Conservation (phyloP, 2,329 filamentous ascomycete species). For the Pyricularia sp. region DNA sequence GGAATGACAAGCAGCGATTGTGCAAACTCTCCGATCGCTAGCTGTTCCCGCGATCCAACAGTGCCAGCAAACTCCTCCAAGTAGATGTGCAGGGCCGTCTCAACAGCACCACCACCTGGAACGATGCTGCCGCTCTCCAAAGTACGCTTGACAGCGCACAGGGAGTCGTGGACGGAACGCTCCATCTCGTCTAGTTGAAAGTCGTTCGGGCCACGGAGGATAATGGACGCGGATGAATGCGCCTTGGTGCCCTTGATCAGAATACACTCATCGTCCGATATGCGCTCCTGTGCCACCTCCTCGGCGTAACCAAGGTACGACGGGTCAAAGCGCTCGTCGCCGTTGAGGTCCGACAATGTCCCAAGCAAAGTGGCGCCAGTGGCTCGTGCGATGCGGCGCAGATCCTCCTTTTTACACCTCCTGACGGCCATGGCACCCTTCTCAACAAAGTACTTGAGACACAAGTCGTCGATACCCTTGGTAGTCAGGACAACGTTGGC, state of each 20-base stretch:
- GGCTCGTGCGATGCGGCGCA: conserved; percentile 90
- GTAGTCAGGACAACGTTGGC: conserved; percentile 95
- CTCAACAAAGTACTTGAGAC: conserved; percentile 90
- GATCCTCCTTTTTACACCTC: conserved; percentile 96
- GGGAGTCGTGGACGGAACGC: conserved; percentile 91
- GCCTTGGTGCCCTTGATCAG: conserved; percentile 92
- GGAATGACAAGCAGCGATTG: conserved; percentile 90
- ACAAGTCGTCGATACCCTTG: conserved; percentile 96
- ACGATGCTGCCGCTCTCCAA: conserved; percentile 95
- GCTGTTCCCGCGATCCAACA: conserved; percentile 91
- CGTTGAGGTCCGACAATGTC: conserved; percentile 91
- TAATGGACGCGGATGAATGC: conserved; percentile 89
- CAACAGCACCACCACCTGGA: conserved; percentile 89
- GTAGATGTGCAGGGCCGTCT: conserved; percentile 99
- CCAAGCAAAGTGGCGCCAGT: conserved; percentile 89
- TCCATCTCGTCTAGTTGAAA: conserved; percentile 99
- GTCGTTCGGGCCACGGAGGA: conserved; percentile 91
- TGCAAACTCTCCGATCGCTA: conserved; percentile 95
- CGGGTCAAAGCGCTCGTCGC: conserved; percentile 91
- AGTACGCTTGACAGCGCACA: conserved; percentile 94
- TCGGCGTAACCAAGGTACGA: conserved; percentile 86
- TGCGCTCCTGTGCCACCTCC: conserved; percentile 95
- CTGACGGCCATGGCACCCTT: conserved; percentile 91
- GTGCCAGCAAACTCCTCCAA: conserved; percentile 97
- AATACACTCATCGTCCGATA: conserved; percentile 98